Evolutionary conservation across 495 filamentous ascomycete species (phyloP), one percentile per base, ranked within the genome.

Genomic region (Aspergillus egyptiacus): DNA sequence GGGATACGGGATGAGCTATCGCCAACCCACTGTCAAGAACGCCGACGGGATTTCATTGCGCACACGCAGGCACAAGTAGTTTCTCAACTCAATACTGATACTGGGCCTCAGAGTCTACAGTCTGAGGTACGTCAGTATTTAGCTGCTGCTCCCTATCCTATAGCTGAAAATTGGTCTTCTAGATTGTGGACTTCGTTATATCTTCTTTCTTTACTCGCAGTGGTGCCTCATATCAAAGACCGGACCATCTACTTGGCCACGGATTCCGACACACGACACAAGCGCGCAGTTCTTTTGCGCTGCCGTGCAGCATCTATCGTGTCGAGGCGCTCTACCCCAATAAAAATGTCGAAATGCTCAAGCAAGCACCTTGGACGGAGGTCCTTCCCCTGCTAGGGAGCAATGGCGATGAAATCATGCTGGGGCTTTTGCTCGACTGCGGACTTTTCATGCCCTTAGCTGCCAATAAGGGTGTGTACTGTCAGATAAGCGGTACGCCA

Each of bases 111-210:
- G 8, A 70, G 66, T 47, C 61, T 66, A 8, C 83, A 86, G 49
- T 73, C 77, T 5, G 84, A 87, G 74, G 84, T 85, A 71, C 51
- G 54, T 44, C 11, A 17, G 14, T 7, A 17, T 23, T 24, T 11
- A 5, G 20, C 7, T 34, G 6, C 18, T 18, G 17, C 1, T 1
- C 6, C 6, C 18, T 19, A 36, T 3, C 6, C n/a, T 27, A 15
- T 18, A 36, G 67, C 60, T 55, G 48, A 40, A 3, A n/a, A 22
- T 13, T 18, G 17, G 2, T 11, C 3, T 52, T 50, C 30, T 54
- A 97, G 87, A 76, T 95, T 53, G 78, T 96, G 41, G 86, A 96
- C 65, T 94, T 88, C 59, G 83, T 82, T 9, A 82, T 96, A 23
- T 85, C 79, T 70, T 70, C 76, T 2, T 66, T 96, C 2, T 95